Evolutionary conservation across 1,284 basidiomycete species (phyloP).

Genomic region (Phlebopus sp.): DNA sequence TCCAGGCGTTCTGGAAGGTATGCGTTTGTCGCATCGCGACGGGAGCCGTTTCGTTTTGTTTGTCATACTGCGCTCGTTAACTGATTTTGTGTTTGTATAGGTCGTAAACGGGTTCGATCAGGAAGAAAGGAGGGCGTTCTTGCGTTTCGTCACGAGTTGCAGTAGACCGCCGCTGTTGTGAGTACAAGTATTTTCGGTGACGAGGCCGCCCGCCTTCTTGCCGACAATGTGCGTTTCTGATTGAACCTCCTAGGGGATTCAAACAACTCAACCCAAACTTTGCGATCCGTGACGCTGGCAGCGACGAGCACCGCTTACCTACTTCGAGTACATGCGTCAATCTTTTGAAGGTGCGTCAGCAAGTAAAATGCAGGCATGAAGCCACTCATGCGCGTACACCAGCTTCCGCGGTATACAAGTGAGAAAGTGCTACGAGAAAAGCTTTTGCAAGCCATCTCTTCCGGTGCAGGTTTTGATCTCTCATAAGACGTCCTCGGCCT

Average conservation of each 20-base stretch:
- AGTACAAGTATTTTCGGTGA: conserved; percentile 26
- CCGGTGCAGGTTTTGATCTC: conserved; percentile 86
- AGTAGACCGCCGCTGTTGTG: conserved; percentile 83
- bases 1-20: conserved; percentile 76
- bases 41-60: conserved; percentile 55
- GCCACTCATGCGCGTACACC: conserved; percentile 7
- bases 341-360: conserved; percentile 63
- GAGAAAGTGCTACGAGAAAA: conserved; percentile 69
- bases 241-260: conserved; percentile 62
- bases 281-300: conserved; percentile 76
- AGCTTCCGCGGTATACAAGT: conserved; percentile 70
- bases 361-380: not conserved
- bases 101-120: conserved; percentile 74
- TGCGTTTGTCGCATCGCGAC: too few species aligned
- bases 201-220: too few species aligned
- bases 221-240: too few species aligned
- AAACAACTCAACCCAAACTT: conserved; percentile 84
- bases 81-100: conserved; percentile 44
- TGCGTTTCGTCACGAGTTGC: conserved; percentile 91
- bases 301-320: conserved; percentile 74
- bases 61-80: conserved; percentile 16
- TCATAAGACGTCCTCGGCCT: too few species aligned
- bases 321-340: conserved; percentile 87
- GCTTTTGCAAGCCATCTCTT: conserved; percentile 81
- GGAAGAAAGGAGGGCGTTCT: conserved; percentile 65